Percentiles rank a stretch among this genome's conserved stretches.
phyloP scores from a whole-genome alignment of 805 yeast genomes.

The Debaryomyces tyrocola region DNA sequence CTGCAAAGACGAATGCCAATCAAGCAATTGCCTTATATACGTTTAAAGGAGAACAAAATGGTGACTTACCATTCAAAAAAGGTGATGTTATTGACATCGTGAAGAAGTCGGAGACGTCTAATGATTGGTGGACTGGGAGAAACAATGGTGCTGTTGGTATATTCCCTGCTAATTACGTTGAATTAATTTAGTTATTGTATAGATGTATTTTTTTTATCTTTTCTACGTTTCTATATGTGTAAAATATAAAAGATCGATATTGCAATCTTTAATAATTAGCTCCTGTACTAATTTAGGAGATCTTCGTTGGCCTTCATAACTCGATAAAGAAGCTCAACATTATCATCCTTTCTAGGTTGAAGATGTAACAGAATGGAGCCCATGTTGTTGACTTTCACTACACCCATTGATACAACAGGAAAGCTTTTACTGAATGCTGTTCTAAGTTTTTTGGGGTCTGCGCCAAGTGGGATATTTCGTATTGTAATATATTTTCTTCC shows the following conservation, averaged over 20 bases:
- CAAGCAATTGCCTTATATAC: conserved; percentile 90
- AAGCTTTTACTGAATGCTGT: no score
- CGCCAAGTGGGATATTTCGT: no score
- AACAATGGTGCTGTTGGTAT: conserved; percentile 83
- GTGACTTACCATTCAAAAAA: conserved; percentile 89
- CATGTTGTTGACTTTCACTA: no score
- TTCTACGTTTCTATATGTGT: neutral
- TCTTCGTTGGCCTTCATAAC: no score
- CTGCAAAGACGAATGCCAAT: conserved; percentile 44
- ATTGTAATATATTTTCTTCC: no score
- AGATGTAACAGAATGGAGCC: no score
- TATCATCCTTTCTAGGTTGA: no score
- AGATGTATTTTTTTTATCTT: neutral
- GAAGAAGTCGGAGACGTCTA: conserved; percentile 82
- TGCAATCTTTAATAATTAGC: neutral
- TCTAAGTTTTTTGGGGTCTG: no score
- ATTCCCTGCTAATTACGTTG: conserved; percentile 97
- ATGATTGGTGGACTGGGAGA: conserved; percentile 99
- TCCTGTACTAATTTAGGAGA: no score
- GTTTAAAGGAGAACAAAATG: conserved; percentile 90
- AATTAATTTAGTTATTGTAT: conserved; percentile 49
- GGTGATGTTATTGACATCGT: conserved; percentile 90
- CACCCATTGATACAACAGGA: no score
- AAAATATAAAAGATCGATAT: neutral
- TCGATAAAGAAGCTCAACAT: no score